Evolutionary conservation across 371 early-diverging fungal species (phyloP).

Genomic region (Lichtheimia ornata): DNA sequence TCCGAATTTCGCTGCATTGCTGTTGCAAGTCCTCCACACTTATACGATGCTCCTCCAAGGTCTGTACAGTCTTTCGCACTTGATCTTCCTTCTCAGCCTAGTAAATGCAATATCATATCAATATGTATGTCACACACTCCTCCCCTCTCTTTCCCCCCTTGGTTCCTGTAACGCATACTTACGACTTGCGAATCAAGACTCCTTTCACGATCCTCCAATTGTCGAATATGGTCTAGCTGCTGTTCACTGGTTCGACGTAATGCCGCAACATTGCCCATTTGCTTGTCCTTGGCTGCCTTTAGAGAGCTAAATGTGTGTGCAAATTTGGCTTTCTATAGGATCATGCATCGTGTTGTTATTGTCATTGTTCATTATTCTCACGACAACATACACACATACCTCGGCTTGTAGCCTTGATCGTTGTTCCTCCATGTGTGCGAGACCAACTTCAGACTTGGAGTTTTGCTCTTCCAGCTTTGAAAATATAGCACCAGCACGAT

Average conservation of each 20-base stretch:
- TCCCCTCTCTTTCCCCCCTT: neutral
- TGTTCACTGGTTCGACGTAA: slow-evolving; percentile 40
- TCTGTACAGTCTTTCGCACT: slow-evolving; percentile 42
- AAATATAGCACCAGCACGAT: slow-evolving; percentile 80
- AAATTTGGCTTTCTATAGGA: slow-evolving; percentile 29
- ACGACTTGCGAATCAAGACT: slow-evolving; percentile 33
- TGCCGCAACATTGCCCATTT: slow-evolving; percentile 29
- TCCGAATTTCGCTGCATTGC: slow-evolving; percentile 30
- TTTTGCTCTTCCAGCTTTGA: slow-evolving; percentile 80
- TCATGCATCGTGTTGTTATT: neutral
- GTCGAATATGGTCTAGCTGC: slow-evolving; percentile 43
- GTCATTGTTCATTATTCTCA: neutral
- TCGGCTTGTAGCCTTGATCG: slow-evolving; percentile 75
- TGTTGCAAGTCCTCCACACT: slow-evolving; percentile 43
- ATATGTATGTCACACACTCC: too few relatives aligned
- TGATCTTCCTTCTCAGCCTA: slow-evolving; percentile 43
- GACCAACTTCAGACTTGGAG: slow-evolving; percentile 70
- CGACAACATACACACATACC: slow-evolving; percentile 7
- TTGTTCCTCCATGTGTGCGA: slow-evolving; percentile 76
- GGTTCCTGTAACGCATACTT: slow-evolving; percentile 7
- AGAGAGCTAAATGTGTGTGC: slow-evolving; percentile 44
- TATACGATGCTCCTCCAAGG: slow-evolving; percentile 52
- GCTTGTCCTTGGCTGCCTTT: slow-evolving; percentile 39
- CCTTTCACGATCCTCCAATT: slow-evolving; percentile 40
- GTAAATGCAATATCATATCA: neutral